Base-by-base conservation (phyloP, 2,329 filamentous ascomycete species). In the Ophiosphaerella narmari region DNA sequence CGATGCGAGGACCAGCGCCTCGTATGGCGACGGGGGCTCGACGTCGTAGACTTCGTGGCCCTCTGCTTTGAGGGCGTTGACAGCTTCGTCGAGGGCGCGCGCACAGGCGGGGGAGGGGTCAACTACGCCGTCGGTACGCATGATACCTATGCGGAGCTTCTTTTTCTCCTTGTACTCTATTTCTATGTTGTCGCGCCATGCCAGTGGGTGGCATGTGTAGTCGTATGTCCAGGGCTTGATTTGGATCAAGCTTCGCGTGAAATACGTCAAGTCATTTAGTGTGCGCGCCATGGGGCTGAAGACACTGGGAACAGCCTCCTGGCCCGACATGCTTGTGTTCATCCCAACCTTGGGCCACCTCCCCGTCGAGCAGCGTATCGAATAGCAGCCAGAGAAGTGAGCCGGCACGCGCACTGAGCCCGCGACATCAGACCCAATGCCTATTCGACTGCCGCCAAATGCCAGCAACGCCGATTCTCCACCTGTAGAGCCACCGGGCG, bases 211-310 rank as follows among this genome's bases (percentile, higher is more conserved):
- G 1, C 93, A 90, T 0, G 85, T 87, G 62, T 90, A 86, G 68
- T 96, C 92, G 66, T 95, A 96, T 51, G 83, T 87, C 92, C 92
- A 97, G 0, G 91, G 90, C 73, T 89, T 79, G 86, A 94, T 93
- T 43, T 83, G 77, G 47, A 97, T 83, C 46, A 97, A 77, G 7
- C 85, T 83, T 44, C 86, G 85, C 3, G 90, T 89, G 72, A 97
- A 97, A 75, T 96, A 96, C 1, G 82, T 82, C 53, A 97, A 76
- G 67, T 97, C 92, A 55, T 86, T 83, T 50, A 96, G 75, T 0
- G 91, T 96, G 45, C 91, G 83, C 2, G 92, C 85, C 93, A 97
- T 97, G 5, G 92, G 92, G 50, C 89, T 93, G 75, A 92, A 96
- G 16, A 96, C 91, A 56, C 88, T 90, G 1, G 90, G 86, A 29